phyloP scores from a whole-genome alignment of 176 grass and related monocot genomes.

The Hsuehochloa calcarea region DNA sequence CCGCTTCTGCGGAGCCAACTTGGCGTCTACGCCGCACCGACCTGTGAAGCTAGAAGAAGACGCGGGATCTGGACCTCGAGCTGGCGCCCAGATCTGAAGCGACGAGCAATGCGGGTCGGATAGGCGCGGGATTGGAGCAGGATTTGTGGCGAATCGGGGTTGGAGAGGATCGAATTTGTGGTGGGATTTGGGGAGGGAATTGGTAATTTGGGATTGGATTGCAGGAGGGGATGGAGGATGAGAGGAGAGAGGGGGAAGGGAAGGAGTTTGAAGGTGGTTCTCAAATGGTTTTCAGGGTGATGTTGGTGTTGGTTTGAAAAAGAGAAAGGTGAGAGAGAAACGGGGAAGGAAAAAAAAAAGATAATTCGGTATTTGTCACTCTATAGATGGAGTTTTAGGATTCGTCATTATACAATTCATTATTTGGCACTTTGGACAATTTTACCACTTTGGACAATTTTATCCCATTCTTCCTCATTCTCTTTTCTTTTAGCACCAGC shows the following conservation, averaged over 20 bases:
- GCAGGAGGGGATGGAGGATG: background rate
- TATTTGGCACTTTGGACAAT: no score
- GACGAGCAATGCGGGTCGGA: slow-evolving; percentile 26
- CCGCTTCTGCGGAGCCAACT: slow-evolving; percentile 95
- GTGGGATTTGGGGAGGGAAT: background rate
- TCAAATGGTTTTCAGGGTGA: slow-evolving; percentile 32
- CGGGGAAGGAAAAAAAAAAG: no score
- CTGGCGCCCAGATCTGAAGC: slow-evolving; percentile 42
- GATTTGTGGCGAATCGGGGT: slow-evolving; percentile 32
- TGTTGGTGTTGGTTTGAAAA: slow-evolving; percentile 33
- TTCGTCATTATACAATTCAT: no score
- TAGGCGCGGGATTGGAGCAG: background rate
- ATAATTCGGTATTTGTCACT: no score
- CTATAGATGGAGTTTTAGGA: no score
- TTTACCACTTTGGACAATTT: no score
- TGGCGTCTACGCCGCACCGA: slow-evolving; percentile 13
- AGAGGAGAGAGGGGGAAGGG: background rate
- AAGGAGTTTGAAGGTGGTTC: slow-evolving; percentile 32
- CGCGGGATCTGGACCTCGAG: slow-evolving; percentile 53
- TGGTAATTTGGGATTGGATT: background rate
- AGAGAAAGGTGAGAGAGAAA: background rate
- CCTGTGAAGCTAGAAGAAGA: slow-evolving; percentile 18
- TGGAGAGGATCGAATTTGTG: slow-evolving; percentile 12
- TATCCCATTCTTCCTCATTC: no score
- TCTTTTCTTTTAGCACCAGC: no score